Base-by-base conservation (phyloP, 306 rosid species). In the Dalbergia cultrata region DNA sequence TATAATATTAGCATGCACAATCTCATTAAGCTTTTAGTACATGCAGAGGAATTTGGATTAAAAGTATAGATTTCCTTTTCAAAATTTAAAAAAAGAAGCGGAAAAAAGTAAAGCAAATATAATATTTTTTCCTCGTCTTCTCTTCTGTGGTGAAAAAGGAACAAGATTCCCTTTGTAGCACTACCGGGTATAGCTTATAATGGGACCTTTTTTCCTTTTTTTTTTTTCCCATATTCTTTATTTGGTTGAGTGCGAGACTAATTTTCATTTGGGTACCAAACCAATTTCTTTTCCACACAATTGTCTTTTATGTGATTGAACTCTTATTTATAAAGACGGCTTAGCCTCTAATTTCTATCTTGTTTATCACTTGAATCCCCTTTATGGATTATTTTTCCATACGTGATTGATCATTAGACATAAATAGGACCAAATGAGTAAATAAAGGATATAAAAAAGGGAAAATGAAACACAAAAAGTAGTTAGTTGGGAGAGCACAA, bases 401-500 rank as follows among this genome's bases (percentile, higher is more conserved):
- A 43, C 43, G 35, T 34, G 57, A 72, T 72, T 58, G 65, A 57
- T 75, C 14, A 67, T 39, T 7, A 65, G 1, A 52, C 68, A 64
- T 26, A 57, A 47, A 78, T 13, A 41, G 58, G 73, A 74, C 16
- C 52, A 47, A 18, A 60, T 47, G 72, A 54, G 76, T 31, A n/a
- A 54, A n/a, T 44, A 62, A 3, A 39, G 14, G 21, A 19, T 34
- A 17, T 50, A 62, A 8, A 54, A 16, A 50, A 7, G 65, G 4
- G 13, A 69, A 50, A 59, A 43, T 58, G 65, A 81, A 41, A 12
- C 26, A 12, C 9, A 59, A 54, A 82, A 76, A 63, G 44, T 77
- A 67, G 84, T 82, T 72, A 67, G 84, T 82, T 45, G 81, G 72
- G 62, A 69, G 64, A 47, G 82, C 39, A 77, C 60, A 50, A 52